Evolutionary conservation across 2,329 filamentous ascomycete genomes (phyloP).

Genomic region (Byssothecium circinans): DNA sequence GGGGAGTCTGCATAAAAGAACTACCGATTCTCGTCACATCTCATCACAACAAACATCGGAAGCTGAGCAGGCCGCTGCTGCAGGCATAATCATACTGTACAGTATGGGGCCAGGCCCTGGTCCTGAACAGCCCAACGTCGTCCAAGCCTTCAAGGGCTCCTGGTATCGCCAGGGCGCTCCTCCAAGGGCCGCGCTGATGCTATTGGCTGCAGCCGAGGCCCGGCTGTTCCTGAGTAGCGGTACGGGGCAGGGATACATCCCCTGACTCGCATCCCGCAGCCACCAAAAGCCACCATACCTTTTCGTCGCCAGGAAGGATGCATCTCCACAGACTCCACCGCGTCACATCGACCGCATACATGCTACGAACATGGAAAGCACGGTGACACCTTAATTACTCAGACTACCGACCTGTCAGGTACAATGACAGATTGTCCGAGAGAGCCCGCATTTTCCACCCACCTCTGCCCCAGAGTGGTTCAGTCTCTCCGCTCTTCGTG

Average conservation of each 20-base stretch:
- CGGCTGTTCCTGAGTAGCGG: constrained; percentile 8
- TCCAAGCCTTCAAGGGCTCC: constrained; percentile 1
- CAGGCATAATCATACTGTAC: too few species aligned
- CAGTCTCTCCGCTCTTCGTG: constrained; percentile 13
- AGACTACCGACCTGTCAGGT: constrained; percentile 22
- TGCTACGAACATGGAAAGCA: constrained; percentile 15
- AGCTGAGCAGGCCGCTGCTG: constrained; percentile 9
- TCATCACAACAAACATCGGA: constrained; percentile 13
- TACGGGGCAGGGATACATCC: constrained; percentile 2
- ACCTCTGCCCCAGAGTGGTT: constrained; percentile 9
- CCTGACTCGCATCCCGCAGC: constrained; percentile 34
- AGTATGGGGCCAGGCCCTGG: constrained; percentile 2
- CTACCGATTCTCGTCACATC: constrained; percentile 6
- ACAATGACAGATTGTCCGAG: constrained; percentile 24
- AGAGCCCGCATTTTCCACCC: constrained; percentile 7
- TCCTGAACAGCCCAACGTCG: background rate
- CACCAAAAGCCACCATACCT: constrained; percentile 18
- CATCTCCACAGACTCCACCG: constrained; percentile 24
- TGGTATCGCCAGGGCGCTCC: constrained; percentile 1
- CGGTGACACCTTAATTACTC: constrained; percentile 20
- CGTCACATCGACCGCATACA: constrained; percentile 23
- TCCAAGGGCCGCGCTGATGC: background rate
- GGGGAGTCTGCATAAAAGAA: constrained; percentile 1
- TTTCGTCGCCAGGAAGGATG: constrained; percentile 16
- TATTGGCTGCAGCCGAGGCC: constrained; percentile 1